Conservation (phyloP, 2,329 filamentous ascomycete species). For the Beauveria sp. region DNA sequence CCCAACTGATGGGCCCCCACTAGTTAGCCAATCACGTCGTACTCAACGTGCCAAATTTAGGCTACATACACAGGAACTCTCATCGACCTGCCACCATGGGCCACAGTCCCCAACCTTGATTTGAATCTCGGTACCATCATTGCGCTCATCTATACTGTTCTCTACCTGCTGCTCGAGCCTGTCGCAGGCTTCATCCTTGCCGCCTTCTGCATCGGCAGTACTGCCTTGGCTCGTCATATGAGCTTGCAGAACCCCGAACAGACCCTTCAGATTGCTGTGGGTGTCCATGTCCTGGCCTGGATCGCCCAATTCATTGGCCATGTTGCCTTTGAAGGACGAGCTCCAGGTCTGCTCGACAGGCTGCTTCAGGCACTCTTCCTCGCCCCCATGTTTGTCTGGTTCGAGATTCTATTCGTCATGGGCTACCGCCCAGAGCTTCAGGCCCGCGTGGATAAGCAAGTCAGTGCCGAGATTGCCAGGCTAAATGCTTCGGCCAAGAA, state of each 20-base stretch:
- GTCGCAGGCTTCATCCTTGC: slow-evolving; percentile 77
- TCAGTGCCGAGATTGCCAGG: slow-evolving; percentile 69
- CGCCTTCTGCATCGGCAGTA: slow-evolving; percentile 65
- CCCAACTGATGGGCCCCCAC: not conserved
- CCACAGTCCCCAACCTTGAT: slow-evolving; percentile 59
- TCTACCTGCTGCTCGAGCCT: slow-evolving; percentile 90
- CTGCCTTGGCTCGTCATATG: slow-evolving; percentile 69
- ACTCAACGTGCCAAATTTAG: slow-evolving; percentile 27
- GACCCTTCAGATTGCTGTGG: slow-evolving; percentile 52
- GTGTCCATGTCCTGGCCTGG: slow-evolving; percentile 69
- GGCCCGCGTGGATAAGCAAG: slow-evolving; percentile 66
- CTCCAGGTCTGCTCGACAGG: slow-evolving; percentile 86
- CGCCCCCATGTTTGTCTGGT: slow-evolving; percentile 94
- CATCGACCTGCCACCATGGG: slow-evolving; percentile 57
- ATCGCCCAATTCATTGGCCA: slow-evolving; percentile 87
- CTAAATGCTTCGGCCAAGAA: slow-evolving; percentile 53
- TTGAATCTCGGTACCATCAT: slow-evolving; percentile 59
- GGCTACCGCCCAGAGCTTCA: slow-evolving; percentile 88
- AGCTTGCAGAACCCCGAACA: slow-evolving; percentile 46
- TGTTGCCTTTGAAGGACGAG: slow-evolving; percentile 77
- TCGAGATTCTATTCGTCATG: slow-evolving; percentile 82
- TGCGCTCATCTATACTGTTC: slow-evolving; percentile 60
- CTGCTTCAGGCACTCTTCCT: slow-evolving; percentile 85
- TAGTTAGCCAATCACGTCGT: slow-evolving; percentile 3
- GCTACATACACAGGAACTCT: slow-evolving; percentile 55